Evolutionary conservation across 2,329 filamentous ascomycete genomes (phyloP).

Genomic region (Arthrobotrys sinensis): DNA sequence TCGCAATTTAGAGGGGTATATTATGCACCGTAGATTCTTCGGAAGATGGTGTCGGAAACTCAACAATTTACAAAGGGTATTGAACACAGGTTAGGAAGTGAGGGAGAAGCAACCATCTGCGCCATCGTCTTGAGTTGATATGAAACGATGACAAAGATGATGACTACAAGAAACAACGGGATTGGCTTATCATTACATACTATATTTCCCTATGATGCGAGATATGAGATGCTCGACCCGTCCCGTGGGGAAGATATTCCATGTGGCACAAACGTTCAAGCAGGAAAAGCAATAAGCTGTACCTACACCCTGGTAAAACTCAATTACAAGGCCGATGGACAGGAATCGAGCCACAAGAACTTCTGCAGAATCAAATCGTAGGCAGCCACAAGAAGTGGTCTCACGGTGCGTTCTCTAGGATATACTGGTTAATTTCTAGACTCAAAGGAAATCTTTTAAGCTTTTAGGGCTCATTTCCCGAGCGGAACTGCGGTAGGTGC

Average conservation of each 20-base stretch:
- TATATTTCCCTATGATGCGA: slow-evolving; percentile 26
- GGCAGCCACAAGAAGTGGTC: slow-evolving; percentile 21
- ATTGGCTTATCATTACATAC: slow-evolving; percentile 29
- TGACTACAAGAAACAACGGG: slow-evolving; percentile 43
- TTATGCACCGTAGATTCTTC: not conserved
- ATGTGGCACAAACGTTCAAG: slow-evolving; percentile 55
- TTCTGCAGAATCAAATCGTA: slow-evolving; percentile 18
- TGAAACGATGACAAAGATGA: slow-evolving; percentile 39
- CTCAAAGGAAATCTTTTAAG: slow-evolving; percentile 19
- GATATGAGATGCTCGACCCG: slow-evolving; percentile 30
- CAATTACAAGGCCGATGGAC: slow-evolving; percentile 16
- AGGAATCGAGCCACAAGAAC: slow-evolving; percentile 21
- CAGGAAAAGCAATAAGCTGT: slow-evolving; percentile 18
- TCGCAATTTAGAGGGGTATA: not conserved
- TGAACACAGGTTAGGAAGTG: not conserved
- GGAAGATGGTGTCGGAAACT: not conserved
- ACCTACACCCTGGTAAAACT: slow-evolving; percentile 36
- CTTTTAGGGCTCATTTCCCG: slow-evolving; percentile 30
- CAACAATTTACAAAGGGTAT: not conserved
- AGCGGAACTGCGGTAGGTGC: slow-evolving; percentile 13
- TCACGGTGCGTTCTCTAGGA: not conserved
- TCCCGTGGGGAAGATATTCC: slow-evolving; percentile 50
- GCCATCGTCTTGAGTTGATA: slow-evolving; percentile 9
- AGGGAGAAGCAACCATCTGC: not conserved
- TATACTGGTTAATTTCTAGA: slow-evolving; percentile 9